Percentiles rank a stretch among this genome's conserved stretches.
Conservation (phyloP, 345 rosid genomes). For the Raphanus sativus region DNA sequence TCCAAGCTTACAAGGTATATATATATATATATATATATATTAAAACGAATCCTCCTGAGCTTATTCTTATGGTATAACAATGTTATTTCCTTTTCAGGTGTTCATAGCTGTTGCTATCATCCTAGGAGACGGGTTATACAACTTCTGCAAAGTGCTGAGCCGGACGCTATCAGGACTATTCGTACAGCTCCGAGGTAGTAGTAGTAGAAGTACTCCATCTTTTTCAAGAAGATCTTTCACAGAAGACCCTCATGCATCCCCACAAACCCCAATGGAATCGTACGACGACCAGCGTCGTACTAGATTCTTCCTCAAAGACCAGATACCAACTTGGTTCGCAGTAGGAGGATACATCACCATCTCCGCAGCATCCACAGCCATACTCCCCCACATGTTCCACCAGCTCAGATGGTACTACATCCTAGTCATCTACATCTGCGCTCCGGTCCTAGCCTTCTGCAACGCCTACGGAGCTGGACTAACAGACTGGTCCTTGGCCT, state of each 20-base stretch:
- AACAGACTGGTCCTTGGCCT: slow-evolving; percentile 88
- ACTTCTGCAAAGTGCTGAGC: slow-evolving; percentile 67
- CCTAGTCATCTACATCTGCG: slow-evolving; percentile 59
- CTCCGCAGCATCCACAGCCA: slow-evolving; percentile 49
- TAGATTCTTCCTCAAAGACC: slow-evolving; percentile 65
- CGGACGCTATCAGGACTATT: slow-evolving; percentile 54
- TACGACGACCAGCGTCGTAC: slow-evolving; percentile 67
- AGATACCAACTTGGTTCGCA: slow-evolving; percentile 73
- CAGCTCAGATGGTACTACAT: slow-evolving; percentile 72
- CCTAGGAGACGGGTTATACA: slow-evolving; percentile 86
- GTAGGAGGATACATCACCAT: slow-evolving; percentile 51
- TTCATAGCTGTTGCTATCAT: slow-evolving; percentile 79
- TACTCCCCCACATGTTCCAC: slow-evolving; percentile 62
- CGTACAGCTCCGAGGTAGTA: slow-evolving; percentile 42
- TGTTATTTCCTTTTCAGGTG: slow-evolving; percentile 45
- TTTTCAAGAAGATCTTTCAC: slow-evolving; percentile 31
- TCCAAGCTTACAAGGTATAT: slow-evolving; percentile 72
- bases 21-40: too few relatives aligned
- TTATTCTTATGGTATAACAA: too few relatives aligned
- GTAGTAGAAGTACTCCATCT: slow-evolving; percentile 16
- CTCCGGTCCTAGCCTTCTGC: slow-evolving; percentile 73
- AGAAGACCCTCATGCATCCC: slow-evolving; percentile 40
- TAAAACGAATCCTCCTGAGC: too few relatives aligned
- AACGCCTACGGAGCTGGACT: slow-evolving; percentile 88
- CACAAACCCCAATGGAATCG: slow-evolving; percentile 37